Evolutionary conservation across 2,329 filamentous ascomycete genomes (phyloP).

Genomic region (Tolypocladium cylindrosporum): DNA sequence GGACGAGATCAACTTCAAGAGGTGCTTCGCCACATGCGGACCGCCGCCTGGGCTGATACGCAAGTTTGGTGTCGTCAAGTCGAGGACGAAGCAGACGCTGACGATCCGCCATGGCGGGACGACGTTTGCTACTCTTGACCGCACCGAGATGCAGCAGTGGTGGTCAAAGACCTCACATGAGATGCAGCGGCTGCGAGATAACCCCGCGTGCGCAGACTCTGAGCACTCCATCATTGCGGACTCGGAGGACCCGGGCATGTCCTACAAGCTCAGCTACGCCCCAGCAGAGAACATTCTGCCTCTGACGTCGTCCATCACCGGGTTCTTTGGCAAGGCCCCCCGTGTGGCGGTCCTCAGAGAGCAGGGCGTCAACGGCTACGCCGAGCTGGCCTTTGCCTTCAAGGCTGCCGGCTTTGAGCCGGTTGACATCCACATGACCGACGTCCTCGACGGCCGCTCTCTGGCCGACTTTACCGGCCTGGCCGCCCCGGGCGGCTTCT

Average conservation of each 20-base stretch:
- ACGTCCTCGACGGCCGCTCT: slow-evolving; percentile 71
- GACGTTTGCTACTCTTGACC: slow-evolving; percentile 57
- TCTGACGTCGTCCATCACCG: slow-evolving; percentile 32
- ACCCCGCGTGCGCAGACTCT: slow-evolving; percentile 73
- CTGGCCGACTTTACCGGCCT: slow-evolving; percentile 78
- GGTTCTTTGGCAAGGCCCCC: slow-evolving; percentile 48
- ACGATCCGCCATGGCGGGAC: slow-evolving; percentile 63
- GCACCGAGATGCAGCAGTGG: slow-evolving; percentile 69
- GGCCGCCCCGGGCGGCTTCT: slow-evolving; percentile 94
- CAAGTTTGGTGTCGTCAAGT: slow-evolving; percentile 70
- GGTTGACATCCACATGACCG: slow-evolving; percentile 94
- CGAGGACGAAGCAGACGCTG: slow-evolving; percentile 61
- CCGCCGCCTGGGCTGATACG: slow-evolving; percentile 72
- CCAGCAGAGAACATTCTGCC: slow-evolving; percentile 70
- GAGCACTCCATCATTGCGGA: slow-evolving; percentile 72
- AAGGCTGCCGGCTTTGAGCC: slow-evolving; percentile 82
- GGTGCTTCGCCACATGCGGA: slow-evolving; percentile 84
- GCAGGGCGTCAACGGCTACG: slow-evolving; percentile 88
- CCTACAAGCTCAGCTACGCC: slow-evolving; percentile 73
- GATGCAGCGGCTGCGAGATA: slow-evolving; percentile 86
- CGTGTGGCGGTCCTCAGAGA: slow-evolving; percentile 89
- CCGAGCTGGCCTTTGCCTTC: slow-evolving; percentile 98
- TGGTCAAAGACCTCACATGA: slow-evolving; percentile 85
- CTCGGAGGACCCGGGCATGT: slow-evolving; percentile 68
- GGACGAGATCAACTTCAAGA: slow-evolving; percentile 76